Base-by-base conservation (phyloP, 495 filamentous ascomycete species). In the Neurospora cerealis region DNA sequence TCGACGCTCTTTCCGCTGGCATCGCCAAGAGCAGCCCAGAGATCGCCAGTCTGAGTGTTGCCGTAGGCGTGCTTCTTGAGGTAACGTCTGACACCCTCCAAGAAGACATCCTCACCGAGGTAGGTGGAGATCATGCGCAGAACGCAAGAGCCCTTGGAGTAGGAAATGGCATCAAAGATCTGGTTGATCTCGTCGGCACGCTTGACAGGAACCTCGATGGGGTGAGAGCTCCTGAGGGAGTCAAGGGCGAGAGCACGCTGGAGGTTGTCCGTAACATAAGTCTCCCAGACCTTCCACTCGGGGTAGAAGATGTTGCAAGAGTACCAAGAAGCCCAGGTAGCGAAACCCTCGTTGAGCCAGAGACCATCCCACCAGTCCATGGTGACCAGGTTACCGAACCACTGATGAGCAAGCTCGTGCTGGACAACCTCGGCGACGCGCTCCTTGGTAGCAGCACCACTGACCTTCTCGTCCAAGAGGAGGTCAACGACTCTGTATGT, bases 281-380 rank as follows among this genome's bases (percentile, higher is more conserved):
- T 89, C 82, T 97, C 89, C 96, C 96, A 98, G n/a, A 98, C 93
- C 83, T 97, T 97, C 95, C 96, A 98, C 80, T 98, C 95, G 4
- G 95, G 96, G 84, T 94, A 98, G 86, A 99, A 97, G 73, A 86
- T 83, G 80, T 93, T 92, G 86, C 89, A 91, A 36, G 92, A 91
- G 82, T 91, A 91, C 91, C 89, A 89, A 42, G 83, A 85, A 78
- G 82, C 85, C 96, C 96, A 99, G 34, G 96, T 98, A 39, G 96
- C 96, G 80, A 98, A 98, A 34, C 95, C 95, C 83, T 99, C 96
- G 81, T 98, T 98, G 74, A 99, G 90, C 96, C 96, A 99, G 38
- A 99, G 85, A 39, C 94, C 95, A 83, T 98, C 95, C 96, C 96
- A 99, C 88, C 96, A 99, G 82, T 98, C 95, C 96, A 99, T 99